Percentiles rank a stretch among this genome's conserved stretches.
These are phyloP conservation scores for Pseudopyricularia javanii DNA, from an alignment of 2,329 filamentous ascomycete genomes.

Conservation along the genomic window DNA sequence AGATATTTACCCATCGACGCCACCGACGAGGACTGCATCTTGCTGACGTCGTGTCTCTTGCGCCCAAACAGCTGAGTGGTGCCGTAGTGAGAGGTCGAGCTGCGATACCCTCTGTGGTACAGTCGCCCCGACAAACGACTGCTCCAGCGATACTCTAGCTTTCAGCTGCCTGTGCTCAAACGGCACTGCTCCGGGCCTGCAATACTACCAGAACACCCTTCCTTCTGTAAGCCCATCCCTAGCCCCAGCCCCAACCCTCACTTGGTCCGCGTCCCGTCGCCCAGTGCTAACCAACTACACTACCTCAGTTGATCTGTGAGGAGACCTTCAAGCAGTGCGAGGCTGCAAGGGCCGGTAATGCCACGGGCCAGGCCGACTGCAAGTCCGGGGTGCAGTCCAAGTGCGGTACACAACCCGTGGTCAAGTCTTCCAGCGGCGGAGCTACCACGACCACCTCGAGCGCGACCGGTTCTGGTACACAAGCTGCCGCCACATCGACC, in stretches of 20 bases:
- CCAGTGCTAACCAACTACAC: slow-evolving; percentile 6
- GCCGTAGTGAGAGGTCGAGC: slow-evolving; percentile 34
- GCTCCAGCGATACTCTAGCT: slow-evolving; percentile 28
- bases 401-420: slow-evolving; percentile 32
- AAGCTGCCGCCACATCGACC: not conserved
- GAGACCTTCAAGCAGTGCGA: slow-evolving; percentile 36
- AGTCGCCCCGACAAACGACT: slow-evolving; percentile 25
- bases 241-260: no score
- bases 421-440: slow-evolving; percentile 17
- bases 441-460: slow-evolving; percentile 10
- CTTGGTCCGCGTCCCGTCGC: not conserved
- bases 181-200: slow-evolving; percentile 33
- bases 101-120: slow-evolving; percentile 34
- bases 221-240: slow-evolving; percentile 21
- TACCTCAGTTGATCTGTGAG: slow-evolving; percentile 35
- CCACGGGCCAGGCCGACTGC: slow-evolving; percentile 33
- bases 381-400: slow-evolving; percentile 29
- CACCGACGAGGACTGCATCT: not conserved
- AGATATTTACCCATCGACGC: not conserved
- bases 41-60: slow-evolving; percentile 2
- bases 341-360: slow-evolving; percentile 24
- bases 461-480: not conserved
- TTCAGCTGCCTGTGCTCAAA: slow-evolving; percentile 39
- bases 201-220: slow-evolving; percentile 41
- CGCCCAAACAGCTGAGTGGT: slow-evolving; percentile 35